phyloP scores from a whole-genome alignment of 1,284 basidiomycete species.

The Rhodotorula sp. region DNA sequence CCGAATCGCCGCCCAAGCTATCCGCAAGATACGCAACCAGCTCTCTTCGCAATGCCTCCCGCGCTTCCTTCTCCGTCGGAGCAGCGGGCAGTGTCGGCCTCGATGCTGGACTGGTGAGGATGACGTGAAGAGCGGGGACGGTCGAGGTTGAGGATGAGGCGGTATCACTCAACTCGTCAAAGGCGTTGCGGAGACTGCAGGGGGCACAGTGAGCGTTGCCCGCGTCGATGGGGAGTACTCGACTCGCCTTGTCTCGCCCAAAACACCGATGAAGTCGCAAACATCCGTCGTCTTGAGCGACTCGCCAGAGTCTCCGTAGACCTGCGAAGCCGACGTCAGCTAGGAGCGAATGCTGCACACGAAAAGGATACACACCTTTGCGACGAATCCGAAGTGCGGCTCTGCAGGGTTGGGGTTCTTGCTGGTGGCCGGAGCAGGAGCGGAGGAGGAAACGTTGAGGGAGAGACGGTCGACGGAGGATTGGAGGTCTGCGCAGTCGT shows the following conservation, averaged over 20 bases:
- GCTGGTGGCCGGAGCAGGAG: slow-evolving; percentile 7
- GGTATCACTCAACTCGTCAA: slow-evolving; percentile 23
- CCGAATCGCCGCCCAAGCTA: slow-evolving; percentile 63
- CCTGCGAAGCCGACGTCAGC: slow-evolving; percentile 6
- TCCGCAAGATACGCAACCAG: slow-evolving; percentile 68
- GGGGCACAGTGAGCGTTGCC: not conserved
- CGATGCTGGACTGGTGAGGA: slow-evolving; percentile 19
- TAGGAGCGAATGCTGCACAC: too few species aligned
- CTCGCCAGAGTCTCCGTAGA: slow-evolving; percentile 35
- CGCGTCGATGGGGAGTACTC: not conserved
- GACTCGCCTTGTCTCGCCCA: slow-evolving; percentile 37
- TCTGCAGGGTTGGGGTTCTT: slow-evolving; percentile 38
- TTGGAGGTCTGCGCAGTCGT: slow-evolving; percentile 6
- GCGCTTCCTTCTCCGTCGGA: not conserved
- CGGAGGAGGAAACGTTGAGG: not conserved
- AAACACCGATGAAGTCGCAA: slow-evolving; percentile 42
- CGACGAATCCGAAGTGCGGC: slow-evolving; percentile 36
- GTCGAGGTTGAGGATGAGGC: not conserved
- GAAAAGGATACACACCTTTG: slow-evolving; percentile 30
- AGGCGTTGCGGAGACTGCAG: slow-evolving; percentile 15
- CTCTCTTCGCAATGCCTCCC: slow-evolving; percentile 52
- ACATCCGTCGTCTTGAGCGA: slow-evolving; percentile 39
- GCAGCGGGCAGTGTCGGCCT: not conserved
- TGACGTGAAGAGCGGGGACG: slow-evolving; percentile 36
- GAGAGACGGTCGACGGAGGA: slow-evolving; percentile 13